phyloP scores from a whole-genome alignment of 2,329 filamentous ascomycete genomes.

The Phoma herbarum region DNA sequence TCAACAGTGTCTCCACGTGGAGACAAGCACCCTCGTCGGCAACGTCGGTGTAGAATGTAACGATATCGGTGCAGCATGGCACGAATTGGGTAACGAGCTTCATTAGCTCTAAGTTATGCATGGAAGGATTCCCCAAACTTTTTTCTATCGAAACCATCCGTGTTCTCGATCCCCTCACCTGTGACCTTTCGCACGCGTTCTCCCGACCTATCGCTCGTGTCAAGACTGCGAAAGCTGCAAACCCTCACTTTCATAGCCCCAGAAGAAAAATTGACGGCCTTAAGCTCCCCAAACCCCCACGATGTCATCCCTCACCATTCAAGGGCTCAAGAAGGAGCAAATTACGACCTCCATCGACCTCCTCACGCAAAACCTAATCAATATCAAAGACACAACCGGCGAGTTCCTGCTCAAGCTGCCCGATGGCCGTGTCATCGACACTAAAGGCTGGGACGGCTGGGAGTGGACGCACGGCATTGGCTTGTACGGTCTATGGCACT shows the following conservation, averaged over 20 bases:
- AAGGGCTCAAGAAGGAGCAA: constrained; percentile 53
- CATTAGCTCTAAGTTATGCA: constrained; percentile 15
- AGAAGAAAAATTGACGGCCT: not conserved
- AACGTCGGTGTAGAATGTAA: constrained; percentile 29
- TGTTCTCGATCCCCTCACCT: constrained; percentile 10
- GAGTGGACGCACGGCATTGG: constrained; percentile 85
- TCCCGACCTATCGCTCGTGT: not conserved
- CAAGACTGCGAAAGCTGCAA: not conserved
- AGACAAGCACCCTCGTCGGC: constrained; percentile 20
- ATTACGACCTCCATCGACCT: constrained; percentile 67
- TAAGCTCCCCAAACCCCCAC: constrained; percentile 4
- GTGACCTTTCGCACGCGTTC: not conserved
- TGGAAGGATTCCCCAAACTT: constrained; percentile 23
- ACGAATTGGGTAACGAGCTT: constrained; percentile 29
- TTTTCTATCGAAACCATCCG: constrained; percentile 13
- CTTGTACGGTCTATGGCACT: constrained; percentile 83
- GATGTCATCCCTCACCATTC: constrained; percentile 54
- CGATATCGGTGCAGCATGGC: constrained; percentile 35
- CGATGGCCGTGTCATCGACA: constrained; percentile 81
- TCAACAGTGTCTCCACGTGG: constrained; percentile 31
- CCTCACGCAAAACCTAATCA: constrained; percentile 77
- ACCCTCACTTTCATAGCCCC: not conserved
- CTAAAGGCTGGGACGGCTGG: constrained; percentile 85
- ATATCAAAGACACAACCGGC: constrained; percentile 78
- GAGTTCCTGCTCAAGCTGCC: constrained; percentile 75